These are phyloP conservation scores for Periconia sp. DNA, from an alignment of 2,329 filamentous ascomycete species.

Conservation along the genomic window DNA sequence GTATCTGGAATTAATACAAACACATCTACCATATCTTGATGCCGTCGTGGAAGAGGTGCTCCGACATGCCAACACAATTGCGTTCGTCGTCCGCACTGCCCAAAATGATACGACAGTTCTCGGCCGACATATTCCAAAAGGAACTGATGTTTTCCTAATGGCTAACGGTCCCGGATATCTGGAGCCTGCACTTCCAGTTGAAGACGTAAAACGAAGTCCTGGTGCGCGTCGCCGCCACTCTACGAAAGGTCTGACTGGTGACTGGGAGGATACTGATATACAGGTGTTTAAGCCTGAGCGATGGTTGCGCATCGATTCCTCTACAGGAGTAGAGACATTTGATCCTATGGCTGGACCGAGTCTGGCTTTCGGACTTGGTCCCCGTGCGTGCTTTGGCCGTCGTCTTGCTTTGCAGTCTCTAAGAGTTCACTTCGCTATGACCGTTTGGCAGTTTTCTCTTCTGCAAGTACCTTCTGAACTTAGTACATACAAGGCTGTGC, in stretches of 20 bases:
- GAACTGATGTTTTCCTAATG: slow-evolving; percentile 39
- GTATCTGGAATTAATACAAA: slow-evolving; percentile 1
- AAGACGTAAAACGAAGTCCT: neutral
- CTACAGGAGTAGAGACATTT: neutral
- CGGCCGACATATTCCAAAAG: slow-evolving; percentile 44
- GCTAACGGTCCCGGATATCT: slow-evolving; percentile 21
- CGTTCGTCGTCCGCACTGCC: slow-evolving; percentile 29
- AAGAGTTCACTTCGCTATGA: slow-evolving; percentile 6
- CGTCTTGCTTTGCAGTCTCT: slow-evolving; percentile 12
- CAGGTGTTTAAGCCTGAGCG: slow-evolving; percentile 5
- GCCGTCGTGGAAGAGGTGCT: slow-evolving; percentile 46
- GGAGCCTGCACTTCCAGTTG: neutral
- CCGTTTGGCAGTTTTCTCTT: slow-evolving; percentile 11
- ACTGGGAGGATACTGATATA: slow-evolving; percentile 3
- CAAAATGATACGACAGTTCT: slow-evolving; percentile 45
- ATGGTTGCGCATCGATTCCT: neutral
- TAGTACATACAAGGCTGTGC: neutral
- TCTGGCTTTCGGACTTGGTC: slow-evolving; percentile 10
- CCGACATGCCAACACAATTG: slow-evolving; percentile 33
- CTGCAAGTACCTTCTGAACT: neutral
- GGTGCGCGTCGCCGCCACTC: neutral
- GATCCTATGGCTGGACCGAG: slow-evolving; percentile 2
- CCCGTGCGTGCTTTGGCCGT: slow-evolving; percentile 10
- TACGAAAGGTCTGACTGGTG: neutral
- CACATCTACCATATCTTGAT: slow-evolving; percentile 41